A percentile compares a stretch with the other conserved stretches of the same genome.
Evolutionary conservation across 495 filamentous ascomycete species (phyloP).

Genomic region (Aspergillus sclerotioniger): DNA sequence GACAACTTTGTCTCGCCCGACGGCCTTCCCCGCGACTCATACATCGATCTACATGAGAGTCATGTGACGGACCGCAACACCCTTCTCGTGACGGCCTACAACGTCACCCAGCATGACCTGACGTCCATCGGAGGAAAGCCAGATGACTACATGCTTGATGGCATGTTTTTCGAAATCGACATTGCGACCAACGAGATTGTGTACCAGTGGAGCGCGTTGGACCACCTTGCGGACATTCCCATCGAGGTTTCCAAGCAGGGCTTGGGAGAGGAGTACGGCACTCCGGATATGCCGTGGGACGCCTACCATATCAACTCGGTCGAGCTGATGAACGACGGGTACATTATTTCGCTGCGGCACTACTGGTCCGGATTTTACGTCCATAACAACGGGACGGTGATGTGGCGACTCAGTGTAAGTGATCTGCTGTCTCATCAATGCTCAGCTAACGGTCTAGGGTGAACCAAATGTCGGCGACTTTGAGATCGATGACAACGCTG

Average conservation of each 20-base stretch:
- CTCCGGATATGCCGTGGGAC: constrained; percentile 34
- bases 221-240: constrained; percentile 26
- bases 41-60: constrained; percentile 49
- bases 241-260: constrained; percentile 20
- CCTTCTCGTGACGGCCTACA: constrained; percentile 54
- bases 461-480: constrained; percentile 45
- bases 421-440: background rate
- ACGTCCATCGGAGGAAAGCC: constrained; percentile 39
- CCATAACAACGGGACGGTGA: constrained; percentile 34
- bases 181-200: constrained; percentile 37
- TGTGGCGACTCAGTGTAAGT: constrained; percentile 36
- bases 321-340: constrained; percentile 33
- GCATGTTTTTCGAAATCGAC: constrained; percentile 46
- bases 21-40: constrained; percentile 25
- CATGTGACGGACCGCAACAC: constrained; percentile 48
- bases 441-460: constrained; percentile 18
- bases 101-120: constrained; percentile 48
- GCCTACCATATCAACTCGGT: constrained; percentile 44
- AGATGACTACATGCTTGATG: constrained; percentile 47
- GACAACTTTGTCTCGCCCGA: constrained; percentile 31
- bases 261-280: constrained; percentile 24
- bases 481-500: constrained; percentile 32
- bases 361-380: constrained; percentile 37
- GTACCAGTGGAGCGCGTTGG: constrained; percentile 33
- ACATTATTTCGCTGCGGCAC: constrained; percentile 38